A percentile compares a stretch with the other conserved stretches of the same genome.
These are phyloP conservation scores for Podospora pseudopauciseta DNA, from an alignment of 495 filamentous ascomycete species.

Conservation along the genomic window DNA sequence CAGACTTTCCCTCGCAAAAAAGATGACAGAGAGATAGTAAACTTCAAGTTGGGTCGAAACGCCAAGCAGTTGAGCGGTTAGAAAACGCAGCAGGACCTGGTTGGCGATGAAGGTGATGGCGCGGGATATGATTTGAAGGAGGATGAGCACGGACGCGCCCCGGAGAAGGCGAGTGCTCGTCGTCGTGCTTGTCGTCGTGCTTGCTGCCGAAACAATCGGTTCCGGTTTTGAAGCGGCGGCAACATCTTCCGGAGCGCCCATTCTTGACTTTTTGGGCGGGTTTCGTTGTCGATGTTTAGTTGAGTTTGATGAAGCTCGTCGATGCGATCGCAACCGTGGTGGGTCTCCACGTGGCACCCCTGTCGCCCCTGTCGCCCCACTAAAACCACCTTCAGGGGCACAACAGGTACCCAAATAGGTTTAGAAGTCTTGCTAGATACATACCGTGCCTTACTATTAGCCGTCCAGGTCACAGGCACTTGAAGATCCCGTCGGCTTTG, in stretches of 20 bases:
- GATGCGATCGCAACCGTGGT: background rate
- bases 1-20: slow-evolving; percentile 86
- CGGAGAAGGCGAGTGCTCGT: slow-evolving; percentile 32
- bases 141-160: slow-evolving; percentile 80
- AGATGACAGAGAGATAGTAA: slow-evolving; percentile 80
- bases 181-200: background rate
- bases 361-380: background rate
- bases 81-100: slow-evolving; percentile 78
- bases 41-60: slow-evolving; percentile 86
- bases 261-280: background rate
- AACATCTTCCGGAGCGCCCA: background rate
- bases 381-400: background rate
- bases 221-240: background rate
- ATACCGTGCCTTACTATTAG: no score
- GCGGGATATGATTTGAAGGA: slow-evolving; percentile 78
- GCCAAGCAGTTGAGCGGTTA: slow-evolving; percentile 79
- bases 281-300: background rate
- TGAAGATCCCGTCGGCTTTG: background rate
- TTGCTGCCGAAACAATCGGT: background rate
- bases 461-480: background rate
- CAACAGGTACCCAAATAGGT: no score
- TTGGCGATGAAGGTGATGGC: slow-evolving; percentile 86
- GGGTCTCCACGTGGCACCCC: background rate
- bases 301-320: background rate
- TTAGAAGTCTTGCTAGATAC: no score